phyloP scores from a whole-genome alignment of 1,284 basidiomycete species.

The Cutaneotrichosporon arboriforme region DNA sequence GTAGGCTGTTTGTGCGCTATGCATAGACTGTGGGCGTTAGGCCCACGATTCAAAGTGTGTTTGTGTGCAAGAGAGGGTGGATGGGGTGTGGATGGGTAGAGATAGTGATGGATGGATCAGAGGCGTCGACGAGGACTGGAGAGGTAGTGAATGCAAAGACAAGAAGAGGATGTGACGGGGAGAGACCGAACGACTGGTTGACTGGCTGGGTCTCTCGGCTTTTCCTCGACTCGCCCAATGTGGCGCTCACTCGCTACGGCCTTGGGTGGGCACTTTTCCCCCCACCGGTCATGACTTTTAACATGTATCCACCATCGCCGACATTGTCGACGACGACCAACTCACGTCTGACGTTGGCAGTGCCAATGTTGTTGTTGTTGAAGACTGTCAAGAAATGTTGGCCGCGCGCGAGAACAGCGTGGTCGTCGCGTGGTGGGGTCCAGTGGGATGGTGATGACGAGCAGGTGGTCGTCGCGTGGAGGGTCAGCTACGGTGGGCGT shows the following conservation, averaged over 20 bases:
- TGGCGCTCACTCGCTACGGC: neutral
- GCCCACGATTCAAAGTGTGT: conserved; percentile 6
- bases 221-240: neutral
- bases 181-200: neutral
- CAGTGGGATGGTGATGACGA: neutral
- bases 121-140: neutral
- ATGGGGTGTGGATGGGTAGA: neutral
- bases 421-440: conserved; percentile 18
- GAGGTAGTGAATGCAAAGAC: neutral
- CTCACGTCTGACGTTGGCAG: conserved; percentile 10
- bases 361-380: conserved; percentile 1
- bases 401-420: conserved; percentile 15
- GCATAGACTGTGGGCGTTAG: conserved; percentile 17
- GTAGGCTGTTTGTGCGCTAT: neutral
- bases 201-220: neutral
- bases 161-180: neutral
- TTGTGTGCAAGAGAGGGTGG: neutral
- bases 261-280: neutral
- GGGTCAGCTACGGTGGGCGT: no score
- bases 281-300: neutral
- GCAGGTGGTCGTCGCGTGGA: conserved; percentile 7
- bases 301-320: conserved; percentile 4
- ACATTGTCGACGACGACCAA: neutral
- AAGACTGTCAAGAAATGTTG: neutral
- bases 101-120: conserved; percentile 5